Evolutionary conservation across 306 rosid genomes (phyloP).

Genomic region (Mimosa pudica): DNA sequence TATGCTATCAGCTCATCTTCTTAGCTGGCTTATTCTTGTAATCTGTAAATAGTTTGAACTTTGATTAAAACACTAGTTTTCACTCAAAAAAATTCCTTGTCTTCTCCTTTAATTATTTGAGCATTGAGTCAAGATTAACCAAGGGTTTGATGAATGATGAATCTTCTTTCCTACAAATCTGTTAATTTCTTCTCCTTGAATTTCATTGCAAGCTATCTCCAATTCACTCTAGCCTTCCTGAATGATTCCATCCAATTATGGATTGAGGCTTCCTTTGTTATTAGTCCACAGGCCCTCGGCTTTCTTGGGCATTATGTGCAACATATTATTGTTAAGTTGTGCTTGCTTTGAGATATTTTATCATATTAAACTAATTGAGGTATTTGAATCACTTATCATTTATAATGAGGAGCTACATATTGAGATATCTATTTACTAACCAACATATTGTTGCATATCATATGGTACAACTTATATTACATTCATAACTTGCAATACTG

Average conservation of each 20-base stretch:
- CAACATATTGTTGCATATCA: background rate
- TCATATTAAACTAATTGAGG: background rate
- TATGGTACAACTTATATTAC: background rate
- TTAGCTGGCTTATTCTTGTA: too few relatives aligned
- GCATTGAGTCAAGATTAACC: background rate
- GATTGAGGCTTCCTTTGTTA: background rate
- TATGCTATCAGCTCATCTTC: too few relatives aligned
- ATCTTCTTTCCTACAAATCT: background rate
- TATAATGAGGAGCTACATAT: background rate
- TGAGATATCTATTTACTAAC: background rate
- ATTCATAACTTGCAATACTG: background rate
- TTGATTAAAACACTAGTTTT: too few relatives aligned
- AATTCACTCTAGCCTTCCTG: background rate
- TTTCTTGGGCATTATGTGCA: conserved; percentile 1
- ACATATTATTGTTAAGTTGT: background rate
- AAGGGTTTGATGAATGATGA: background rate
- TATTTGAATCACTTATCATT: background rate
- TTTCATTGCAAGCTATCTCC: background rate
- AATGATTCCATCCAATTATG: background rate
- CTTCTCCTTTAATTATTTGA: background rate
- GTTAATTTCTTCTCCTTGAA: background rate
- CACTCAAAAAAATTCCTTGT: background rate
- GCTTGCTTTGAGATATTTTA: background rate
- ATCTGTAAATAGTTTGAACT: too few relatives aligned
- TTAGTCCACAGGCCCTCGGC: background rate